phyloP scores from a whole-genome alignment of 2,329 filamentous ascomycete species.

The Zymoseptoria tritici region DNA sequence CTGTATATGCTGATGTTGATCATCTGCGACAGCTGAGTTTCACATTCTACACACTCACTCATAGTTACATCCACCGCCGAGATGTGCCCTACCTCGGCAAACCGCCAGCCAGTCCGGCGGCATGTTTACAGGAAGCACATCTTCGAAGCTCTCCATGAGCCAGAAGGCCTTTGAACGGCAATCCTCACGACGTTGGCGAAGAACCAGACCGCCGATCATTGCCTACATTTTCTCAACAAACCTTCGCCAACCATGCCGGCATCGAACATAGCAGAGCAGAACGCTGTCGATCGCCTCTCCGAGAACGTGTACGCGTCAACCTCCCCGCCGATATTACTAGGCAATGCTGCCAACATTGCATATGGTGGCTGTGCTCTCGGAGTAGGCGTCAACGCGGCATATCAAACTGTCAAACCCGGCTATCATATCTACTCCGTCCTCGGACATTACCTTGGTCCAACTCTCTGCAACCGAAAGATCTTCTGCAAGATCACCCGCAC shows the following conservation, averaged over 20 bases:
- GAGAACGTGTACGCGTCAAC: not conserved
- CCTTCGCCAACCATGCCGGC: not conserved
- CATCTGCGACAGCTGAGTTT: too few species aligned
- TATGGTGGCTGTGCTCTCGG: slow-evolving; percentile 42
- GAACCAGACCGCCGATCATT: not conserved
- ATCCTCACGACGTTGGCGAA: too few species aligned
- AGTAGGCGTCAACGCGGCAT: slow-evolving; percentile 38
- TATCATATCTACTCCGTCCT: slow-evolving; percentile 42
- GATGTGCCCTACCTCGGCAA: too few species aligned
- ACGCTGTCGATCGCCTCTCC: not conserved
- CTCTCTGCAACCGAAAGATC: slow-evolving; percentile 35
- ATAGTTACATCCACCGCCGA: too few species aligned
- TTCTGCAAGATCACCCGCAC: slow-evolving; percentile 31
- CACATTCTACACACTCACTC: too few species aligned
- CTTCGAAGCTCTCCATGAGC: too few species aligned
- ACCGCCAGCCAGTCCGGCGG: too few species aligned
- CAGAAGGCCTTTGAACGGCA: too few species aligned
- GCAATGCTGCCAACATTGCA: slow-evolving; percentile 33
- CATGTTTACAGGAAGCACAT: too few species aligned
- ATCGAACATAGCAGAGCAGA: not conserved
- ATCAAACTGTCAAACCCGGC: slow-evolving; percentile 29
- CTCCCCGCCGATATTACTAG: slow-evolving; percentile 32
- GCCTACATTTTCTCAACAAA: not conserved
- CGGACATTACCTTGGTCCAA: slow-evolving; percentile 43
- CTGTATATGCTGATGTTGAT: too few species aligned